A percentile compares a stretch with the other conserved stretches of the same genome.
These are phyloP conservation scores for Mesotaenium endlicherianum DNA, from an alignment of 139 green algal genomes.

Conservation along the genomic window DNA sequence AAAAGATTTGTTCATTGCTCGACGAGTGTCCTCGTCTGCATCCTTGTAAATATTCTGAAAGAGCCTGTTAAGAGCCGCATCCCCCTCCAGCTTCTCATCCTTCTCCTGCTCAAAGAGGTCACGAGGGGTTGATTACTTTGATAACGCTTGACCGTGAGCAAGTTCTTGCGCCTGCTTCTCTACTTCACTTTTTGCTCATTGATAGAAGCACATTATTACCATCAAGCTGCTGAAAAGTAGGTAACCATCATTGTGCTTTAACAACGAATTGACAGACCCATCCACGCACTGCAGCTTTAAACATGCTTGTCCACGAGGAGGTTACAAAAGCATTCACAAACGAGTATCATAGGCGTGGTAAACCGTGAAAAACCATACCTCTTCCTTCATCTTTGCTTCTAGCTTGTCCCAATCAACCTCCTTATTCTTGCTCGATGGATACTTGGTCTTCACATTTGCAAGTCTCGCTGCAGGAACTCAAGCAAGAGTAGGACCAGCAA, in stretches of 20 bases:
- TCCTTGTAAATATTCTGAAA: constrained; percentile 74
- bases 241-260: too few relatives aligned
- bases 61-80: constrained; percentile 73
- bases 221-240: too few relatives aligned
- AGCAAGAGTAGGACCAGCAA: not conserved
- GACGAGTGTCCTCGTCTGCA: constrained; percentile 80
- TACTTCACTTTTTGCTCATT: too few relatives aligned
- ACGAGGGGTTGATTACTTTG: not conserved
- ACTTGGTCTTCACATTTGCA: not conserved
- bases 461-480: not conserved
- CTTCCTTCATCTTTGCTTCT: constrained; percentile 41
- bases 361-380: too few relatives aligned
- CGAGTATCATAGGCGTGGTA: too few relatives aligned
- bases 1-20: constrained; percentile 98
- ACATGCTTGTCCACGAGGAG: too few relatives aligned
- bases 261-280: too few relatives aligned
- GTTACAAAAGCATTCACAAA: too few relatives aligned
- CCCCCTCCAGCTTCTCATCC: constrained; percentile 77
- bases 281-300: too few relatives aligned
- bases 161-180: too few relatives aligned
- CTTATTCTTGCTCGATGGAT: constrained; percentile 30
- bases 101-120: constrained; percentile 65
- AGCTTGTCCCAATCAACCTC: constrained; percentile 48
- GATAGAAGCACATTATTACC: too few relatives aligned
- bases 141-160: too few relatives aligned